These are phyloP conservation scores for Xanthoconium purpureum DNA, from an alignment of 768 basidiomycete genomes.

Conservation along the genomic window DNA sequence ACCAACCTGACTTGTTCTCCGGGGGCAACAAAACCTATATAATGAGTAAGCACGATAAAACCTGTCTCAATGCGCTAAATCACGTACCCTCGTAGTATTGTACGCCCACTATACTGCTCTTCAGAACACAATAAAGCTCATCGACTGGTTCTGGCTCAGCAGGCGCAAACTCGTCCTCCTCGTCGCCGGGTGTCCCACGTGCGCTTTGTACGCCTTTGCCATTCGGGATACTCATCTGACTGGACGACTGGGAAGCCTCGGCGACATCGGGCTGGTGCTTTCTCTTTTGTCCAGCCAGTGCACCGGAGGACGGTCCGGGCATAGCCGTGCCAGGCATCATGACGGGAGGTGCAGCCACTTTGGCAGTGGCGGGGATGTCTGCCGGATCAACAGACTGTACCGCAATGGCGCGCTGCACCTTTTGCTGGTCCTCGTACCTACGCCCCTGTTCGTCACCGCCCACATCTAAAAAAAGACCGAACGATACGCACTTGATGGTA, in stretches of 20 bases:
- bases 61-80: not conserved
- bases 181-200: constrained; percentile 31
- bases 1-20: constrained; percentile 74
- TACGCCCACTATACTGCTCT: constrained; percentile 72
- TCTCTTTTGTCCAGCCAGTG: constrained; percentile 38
- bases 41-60: not conserved
- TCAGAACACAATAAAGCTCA: constrained; percentile 62
- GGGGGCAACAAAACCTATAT: constrained; percentile 70
- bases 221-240: constrained; percentile 16
- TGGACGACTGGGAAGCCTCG: constrained; percentile 9
- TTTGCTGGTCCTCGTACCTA: constrained; percentile 61
- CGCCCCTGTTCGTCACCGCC: not conserved
- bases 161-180: constrained; percentile 40
- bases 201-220: constrained; percentile 10
- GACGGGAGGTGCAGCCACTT: constrained; percentile 6
- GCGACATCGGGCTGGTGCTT: constrained; percentile 37
- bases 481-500: constrained; percentile 43
- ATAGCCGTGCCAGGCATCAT: constrained; percentile 1
- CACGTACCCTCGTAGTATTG: constrained; percentile 72
- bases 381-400: constrained; percentile 50
- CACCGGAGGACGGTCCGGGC: constrained; percentile 8
- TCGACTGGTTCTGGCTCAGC: constrained; percentile 51
- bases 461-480: not conserved
- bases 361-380: constrained; percentile 53
- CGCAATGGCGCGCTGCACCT: constrained; percentile 58